Percentiles rank a stretch among this genome's conserved stretches.
phyloP scores from a whole-genome alignment of 768 basidiomycete species.

The Russula virescens region DNA sequence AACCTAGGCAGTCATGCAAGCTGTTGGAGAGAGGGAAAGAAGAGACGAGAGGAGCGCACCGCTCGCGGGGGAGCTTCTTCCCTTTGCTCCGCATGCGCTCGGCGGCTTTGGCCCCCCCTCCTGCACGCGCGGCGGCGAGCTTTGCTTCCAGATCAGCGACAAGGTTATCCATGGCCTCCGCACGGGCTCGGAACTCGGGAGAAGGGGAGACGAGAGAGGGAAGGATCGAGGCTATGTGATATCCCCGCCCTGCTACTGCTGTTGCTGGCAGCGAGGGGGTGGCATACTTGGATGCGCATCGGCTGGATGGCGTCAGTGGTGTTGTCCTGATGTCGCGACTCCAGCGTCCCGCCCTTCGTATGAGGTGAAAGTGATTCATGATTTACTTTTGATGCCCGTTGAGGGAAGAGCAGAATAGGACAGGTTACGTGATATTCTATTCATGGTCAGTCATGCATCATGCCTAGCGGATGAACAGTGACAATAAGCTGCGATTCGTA shows the following conservation, averaged over 20 bases:
- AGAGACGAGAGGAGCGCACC: conserved; percentile 38
- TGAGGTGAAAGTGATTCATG: background rate
- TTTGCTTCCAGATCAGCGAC: conserved; percentile 60
- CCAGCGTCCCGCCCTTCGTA: background rate
- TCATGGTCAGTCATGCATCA: too few relatives aligned
- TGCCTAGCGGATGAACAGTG: too few relatives aligned
- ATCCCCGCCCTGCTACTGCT: conserved; percentile 27
- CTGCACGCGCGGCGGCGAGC: conserved; percentile 52
- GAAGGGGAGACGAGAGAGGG: conserved; percentile 68
- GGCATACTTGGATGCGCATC: background rate
- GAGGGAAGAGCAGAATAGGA: background rate
- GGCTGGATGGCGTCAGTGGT: background rate
- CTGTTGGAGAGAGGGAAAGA: too few relatives aligned
- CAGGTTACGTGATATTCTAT: too few relatives aligned
- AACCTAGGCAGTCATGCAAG: background rate
- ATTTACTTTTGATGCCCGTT: background rate
- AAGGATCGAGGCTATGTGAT: conserved; percentile 63
- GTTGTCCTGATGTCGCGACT: too few relatives aligned
- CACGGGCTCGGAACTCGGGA: conserved; percentile 64
- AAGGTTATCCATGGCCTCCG: conserved; percentile 63
- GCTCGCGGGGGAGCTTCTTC: conserved; percentile 78
- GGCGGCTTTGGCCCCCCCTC: conserved; percentile 71
- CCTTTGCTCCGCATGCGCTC: conserved; percentile 71
- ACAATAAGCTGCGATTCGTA: too few relatives aligned
- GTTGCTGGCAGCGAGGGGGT: too few relatives aligned